phyloP scores from a whole-genome alignment of 2,329 filamentous ascomycete genomes.

The Xylariaceae sp. region DNA sequence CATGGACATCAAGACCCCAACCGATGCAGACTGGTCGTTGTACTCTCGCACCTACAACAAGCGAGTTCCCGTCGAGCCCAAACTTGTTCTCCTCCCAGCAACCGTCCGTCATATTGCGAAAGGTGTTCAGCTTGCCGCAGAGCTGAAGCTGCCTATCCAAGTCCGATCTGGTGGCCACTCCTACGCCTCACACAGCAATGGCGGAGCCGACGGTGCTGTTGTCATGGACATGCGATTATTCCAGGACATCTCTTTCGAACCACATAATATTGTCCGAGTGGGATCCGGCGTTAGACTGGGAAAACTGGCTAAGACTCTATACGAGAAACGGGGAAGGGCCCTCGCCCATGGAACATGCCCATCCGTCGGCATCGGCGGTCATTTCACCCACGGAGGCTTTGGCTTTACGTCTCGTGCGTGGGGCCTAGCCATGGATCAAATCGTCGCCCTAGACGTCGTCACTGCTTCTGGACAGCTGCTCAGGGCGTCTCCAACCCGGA shows the following conservation, averaged over 20 bases:
- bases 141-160: constrained; percentile 40
- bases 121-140: constrained; percentile 38
- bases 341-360: constrained; percentile 43
- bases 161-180: constrained; percentile 46
- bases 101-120: constrained; percentile 33
- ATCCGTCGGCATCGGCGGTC: constrained; percentile 42
- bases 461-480: constrained; percentile 31
- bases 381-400: constrained; percentile 44
- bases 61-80: constrained; percentile 22
- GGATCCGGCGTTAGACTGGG: constrained; percentile 41
- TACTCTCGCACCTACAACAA: constrained; percentile 25
- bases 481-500: constrained; percentile 11
- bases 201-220: constrained; percentile 32
- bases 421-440: constrained; percentile 47
- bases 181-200: constrained; percentile 43
- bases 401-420: constrained; percentile 42
- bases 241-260: constrained; percentile 21
- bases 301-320: constrained; percentile 37
- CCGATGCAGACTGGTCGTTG: constrained; percentile 19
- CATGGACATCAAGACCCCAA: constrained; percentile 11
- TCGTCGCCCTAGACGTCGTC: constrained; percentile 45
- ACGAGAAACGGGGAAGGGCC: constrained; percentile 33
- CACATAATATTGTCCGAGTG: constrained; percentile 31
- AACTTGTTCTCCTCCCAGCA: constrained; percentile 24
- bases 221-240: constrained; percentile 34